Evolutionary conservation across 1,139 yeast species (phyloP).

Genomic region (Magnusiomyces magnusii): DNA sequence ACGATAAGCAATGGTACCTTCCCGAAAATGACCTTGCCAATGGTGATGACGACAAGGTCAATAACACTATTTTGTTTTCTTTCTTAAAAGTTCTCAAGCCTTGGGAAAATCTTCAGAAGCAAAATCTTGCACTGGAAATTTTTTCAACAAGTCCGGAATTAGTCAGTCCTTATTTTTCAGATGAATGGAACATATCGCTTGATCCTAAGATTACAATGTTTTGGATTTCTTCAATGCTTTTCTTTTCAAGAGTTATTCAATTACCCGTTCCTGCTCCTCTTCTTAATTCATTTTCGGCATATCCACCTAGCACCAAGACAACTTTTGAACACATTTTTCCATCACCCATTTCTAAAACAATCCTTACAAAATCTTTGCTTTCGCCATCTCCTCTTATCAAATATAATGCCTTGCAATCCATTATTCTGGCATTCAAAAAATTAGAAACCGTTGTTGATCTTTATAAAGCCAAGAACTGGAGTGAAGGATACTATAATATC

Average conservation of each 20-base stretch:
- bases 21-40: conserved; percentile 22
- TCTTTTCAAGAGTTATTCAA: conserved; percentile 51
- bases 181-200: conserved; percentile 43
- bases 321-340: conserved; percentile 58
- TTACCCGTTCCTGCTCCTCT: conserved; percentile 43
- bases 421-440: conserved; percentile 50
- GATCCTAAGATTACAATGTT: conserved; percentile 71
- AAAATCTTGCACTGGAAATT: conserved; percentile 47
- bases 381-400: conserved; percentile 50
- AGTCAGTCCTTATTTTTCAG: conserved; percentile 62
- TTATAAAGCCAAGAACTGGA: conserved; percentile 40
- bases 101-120: conserved; percentile 64
- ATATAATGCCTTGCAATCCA: conserved; percentile 57
- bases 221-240: conserved; percentile 69
- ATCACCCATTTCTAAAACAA: conserved; percentile 50
- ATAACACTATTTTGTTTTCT: conserved; percentile 58
- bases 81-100: conserved; percentile 65
- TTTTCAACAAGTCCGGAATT: conserved; percentile 57
- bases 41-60: conserved; percentile 17
- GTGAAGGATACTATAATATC: conserved; percentile 34
- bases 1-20: conserved; percentile 53
- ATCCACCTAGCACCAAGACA: conserved; percentile 24
- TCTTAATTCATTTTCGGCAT: conserved; percentile 12
- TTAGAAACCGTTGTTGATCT: conserved; percentile 37
- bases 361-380: conserved; percentile 52